A percentile compares a stretch with the other conserved stretches of the same genome.
Conservation (phyloP, 768 basidiomycete genomes). For the Suillus luteus region DNA sequence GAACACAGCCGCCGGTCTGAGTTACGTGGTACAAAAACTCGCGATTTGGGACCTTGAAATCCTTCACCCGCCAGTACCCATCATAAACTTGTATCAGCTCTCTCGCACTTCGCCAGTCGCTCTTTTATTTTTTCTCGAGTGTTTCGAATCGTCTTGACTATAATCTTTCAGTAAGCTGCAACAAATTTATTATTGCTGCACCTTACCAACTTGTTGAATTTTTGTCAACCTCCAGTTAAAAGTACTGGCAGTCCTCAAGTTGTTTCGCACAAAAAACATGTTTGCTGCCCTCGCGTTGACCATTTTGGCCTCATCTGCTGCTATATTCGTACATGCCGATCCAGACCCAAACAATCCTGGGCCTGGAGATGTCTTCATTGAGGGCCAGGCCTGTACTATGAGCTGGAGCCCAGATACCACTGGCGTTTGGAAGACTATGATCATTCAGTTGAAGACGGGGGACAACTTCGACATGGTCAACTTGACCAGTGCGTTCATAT, state of each 20-base stretch:
- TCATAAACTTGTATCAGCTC: not conserved
- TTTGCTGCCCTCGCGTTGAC: constrained; percentile 19
- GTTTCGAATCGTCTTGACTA: not conserved
- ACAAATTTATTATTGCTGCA: not conserved
- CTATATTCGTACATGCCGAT: constrained; percentile 52
- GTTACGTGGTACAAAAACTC: constrained; percentile 6
- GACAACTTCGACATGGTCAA: constrained; percentile 68
- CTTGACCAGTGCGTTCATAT: constrained; percentile 55
- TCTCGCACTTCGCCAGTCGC: constrained; percentile 9
- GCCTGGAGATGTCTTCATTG: constrained; percentile 58
- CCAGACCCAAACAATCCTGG: constrained; percentile 60
- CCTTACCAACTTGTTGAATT: not conserved
- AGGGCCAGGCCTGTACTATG: constrained; percentile 56
- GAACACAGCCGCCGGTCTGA: not conserved
- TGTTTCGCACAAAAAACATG: constrained; percentile 21
- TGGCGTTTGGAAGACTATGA: constrained; percentile 68
- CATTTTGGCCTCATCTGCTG: constrained; percentile 30
- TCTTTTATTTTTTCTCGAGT: constrained; percentile 9
- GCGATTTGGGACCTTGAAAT: not conserved
- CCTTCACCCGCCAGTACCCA: not conserved
- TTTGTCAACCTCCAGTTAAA: constrained; percentile 5
- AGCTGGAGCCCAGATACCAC: constrained; percentile 61
- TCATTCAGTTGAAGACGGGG: constrained; percentile 82
- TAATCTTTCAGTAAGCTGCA: not conserved
- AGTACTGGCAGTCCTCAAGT: not conserved